These are phyloP conservation scores for Thermoascus crustaceus DNA, from an alignment of 2,329 filamentous ascomycete genomes.

Conservation along the genomic window DNA sequence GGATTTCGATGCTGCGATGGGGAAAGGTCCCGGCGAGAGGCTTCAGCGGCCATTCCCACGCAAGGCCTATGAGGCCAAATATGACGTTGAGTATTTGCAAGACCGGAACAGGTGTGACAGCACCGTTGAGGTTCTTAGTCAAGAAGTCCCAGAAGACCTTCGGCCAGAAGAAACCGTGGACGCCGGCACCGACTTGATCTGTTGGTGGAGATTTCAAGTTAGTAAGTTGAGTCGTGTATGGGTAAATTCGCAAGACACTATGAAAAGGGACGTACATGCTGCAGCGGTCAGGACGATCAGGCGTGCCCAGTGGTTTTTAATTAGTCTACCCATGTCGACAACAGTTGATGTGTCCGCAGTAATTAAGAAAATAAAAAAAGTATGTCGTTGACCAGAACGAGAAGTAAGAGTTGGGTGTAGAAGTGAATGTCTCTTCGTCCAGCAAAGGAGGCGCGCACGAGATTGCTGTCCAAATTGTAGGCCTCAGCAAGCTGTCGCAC, in stretches of 20 bases:
- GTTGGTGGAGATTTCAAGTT: conserved; percentile 7
- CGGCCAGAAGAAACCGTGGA: conserved; percentile 94
- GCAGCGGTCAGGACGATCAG: conserved; percentile 85
- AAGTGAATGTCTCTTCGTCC: conserved; percentile 16
- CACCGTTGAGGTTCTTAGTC: conserved; percentile 78
- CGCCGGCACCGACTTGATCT: conserved; percentile 80
- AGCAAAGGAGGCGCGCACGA: conserved; percentile 15
- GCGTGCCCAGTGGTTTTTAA: conserved; percentile 98
- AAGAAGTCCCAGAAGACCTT: conserved; percentile 98
- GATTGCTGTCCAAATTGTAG: conserved; percentile 1
- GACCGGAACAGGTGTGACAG: conserved; percentile 78
- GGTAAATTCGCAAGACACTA: conserved; percentile 3
- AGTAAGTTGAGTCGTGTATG: conserved; percentile 8
- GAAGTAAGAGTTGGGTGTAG: conserved; percentile 3
- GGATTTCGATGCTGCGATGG: conserved; percentile 80
- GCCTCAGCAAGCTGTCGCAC: conserved; percentile 7
- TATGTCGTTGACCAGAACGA: background rate
- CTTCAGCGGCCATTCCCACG: conserved; percentile 83
- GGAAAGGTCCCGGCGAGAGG: conserved; percentile 67
- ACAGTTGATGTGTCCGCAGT: background rate
- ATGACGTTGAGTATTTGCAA: conserved; percentile 86
- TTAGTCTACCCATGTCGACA: conserved; percentile 84
- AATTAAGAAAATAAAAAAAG: background rate
- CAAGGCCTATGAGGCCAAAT: conserved; percentile 67
- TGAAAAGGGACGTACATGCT: conserved; percentile 50